Base-by-base conservation (phyloP, 2,329 filamentous ascomycete genomes). In the Fusarium sp. region DNA sequence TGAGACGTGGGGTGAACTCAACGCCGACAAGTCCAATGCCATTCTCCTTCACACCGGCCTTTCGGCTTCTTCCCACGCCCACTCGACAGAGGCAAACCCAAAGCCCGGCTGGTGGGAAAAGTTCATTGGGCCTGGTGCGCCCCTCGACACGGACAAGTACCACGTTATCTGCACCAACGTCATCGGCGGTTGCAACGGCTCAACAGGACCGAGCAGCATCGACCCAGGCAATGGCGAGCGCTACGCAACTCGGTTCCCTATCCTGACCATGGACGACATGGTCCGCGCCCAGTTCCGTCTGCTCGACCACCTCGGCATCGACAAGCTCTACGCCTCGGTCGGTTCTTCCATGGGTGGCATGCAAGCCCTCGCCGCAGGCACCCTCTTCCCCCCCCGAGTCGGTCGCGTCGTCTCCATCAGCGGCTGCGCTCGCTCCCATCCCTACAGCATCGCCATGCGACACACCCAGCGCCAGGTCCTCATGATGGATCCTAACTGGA, bases 401-500 rank as follows among this genome's bases (percentile, higher is more conserved):
- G 87, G 87, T 35, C 88, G 89, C 65, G 85, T 99, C 61, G 91
- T 93, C 33, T 94, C 88, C 70, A 95, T 98, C 71, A 96, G 91
- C 71, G 95, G 94, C 11, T 99, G 95, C 75, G 95, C 94, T 1
- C 84, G 95, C 63, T 96, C 91, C 68, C 95, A 99, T 74, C 95
- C 95, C 1, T 99, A 99, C 79, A 96, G 93, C 75, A 97, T 99
- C 73, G 95, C 95, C 31, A 97, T 99, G 94, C 88, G 95, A 49
- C 95, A 99, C 77, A 97, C 94, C 0, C 95, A 99, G 77, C 88
- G 95, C 25, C 95, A 98, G 79, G 95, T 97, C 1, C 84, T 99
- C 43, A 98, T 99, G 93, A 97, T 97, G 90, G 95, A 99, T 71
- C 93, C 93, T 3, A 93, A 96, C 71, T 99, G 95, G 95, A 91